Conservation (phyloP, 2,329 filamentous ascomycete genomes). For the Epicoccum sorghinum region DNA sequence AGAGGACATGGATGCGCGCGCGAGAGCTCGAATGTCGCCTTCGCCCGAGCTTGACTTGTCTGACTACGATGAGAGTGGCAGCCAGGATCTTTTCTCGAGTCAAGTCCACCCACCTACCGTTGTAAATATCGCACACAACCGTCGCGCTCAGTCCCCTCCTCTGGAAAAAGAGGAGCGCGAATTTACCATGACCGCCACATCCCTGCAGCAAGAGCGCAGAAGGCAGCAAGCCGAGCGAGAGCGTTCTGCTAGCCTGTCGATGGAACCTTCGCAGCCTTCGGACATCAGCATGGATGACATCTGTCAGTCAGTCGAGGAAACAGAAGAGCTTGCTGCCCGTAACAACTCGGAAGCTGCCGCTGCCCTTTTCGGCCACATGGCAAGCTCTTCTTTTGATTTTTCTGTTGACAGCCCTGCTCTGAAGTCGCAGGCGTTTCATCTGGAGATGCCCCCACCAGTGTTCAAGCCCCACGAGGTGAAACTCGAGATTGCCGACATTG, state of each 20-base stretch:
- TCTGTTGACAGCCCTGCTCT: constrained; percentile 54
- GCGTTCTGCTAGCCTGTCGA: constrained; percentile 49
- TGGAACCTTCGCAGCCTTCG: constrained; percentile 38
- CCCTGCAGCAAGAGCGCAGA: constrained; percentile 67
- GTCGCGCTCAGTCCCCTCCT: constrained; percentile 81
- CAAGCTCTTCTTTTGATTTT: constrained; percentile 47
- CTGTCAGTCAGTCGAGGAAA: constrained; percentile 49
- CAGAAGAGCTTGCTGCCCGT: constrained; percentile 56
- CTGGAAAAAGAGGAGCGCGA: constrained; percentile 94
- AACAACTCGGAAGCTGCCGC: constrained; percentile 58
- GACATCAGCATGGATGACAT: constrained; percentile 48
- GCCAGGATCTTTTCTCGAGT: constrained; percentile 64
- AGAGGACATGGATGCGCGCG: constrained; percentile 63
- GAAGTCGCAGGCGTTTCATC: constrained; percentile 42
- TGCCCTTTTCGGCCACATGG: constrained; percentile 56
- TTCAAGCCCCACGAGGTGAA: constrained; percentile 43
- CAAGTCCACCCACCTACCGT: constrained; percentile 50
- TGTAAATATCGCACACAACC: constrained; percentile 61
- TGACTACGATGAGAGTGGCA: constrained; percentile 75
- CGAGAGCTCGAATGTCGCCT: constrained; percentile 74
- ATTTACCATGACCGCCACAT: constrained; percentile 93
- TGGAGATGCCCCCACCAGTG: constrained; percentile 41
- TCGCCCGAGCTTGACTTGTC: constrained; percentile 94
- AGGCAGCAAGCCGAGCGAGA: constrained; percentile 50
- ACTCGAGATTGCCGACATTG: constrained; percentile 40